Evolutionary conservation across 768 basidiomycete genomes (phyloP).

Genomic region (Kwoniella mangroviensis): DNA sequence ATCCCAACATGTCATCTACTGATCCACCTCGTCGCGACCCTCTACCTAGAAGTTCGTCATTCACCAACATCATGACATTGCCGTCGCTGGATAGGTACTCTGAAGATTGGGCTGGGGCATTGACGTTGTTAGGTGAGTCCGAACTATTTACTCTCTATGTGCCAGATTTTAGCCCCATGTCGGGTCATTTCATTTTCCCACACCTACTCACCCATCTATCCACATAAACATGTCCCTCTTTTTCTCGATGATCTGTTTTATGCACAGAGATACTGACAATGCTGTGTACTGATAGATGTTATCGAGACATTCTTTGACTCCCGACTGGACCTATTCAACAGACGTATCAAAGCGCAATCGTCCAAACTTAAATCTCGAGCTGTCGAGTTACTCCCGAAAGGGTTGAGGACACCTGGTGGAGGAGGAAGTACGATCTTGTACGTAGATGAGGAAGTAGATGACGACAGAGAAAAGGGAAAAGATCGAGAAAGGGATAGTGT

Average conservation of each 20-base stretch:
- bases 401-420: slow-evolving; percentile 49
- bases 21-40: slow-evolving; percentile 13
- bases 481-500: slow-evolving; percentile 48
- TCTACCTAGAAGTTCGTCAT: slow-evolving; percentile 29
- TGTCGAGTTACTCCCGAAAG: slow-evolving; percentile 74
- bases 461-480: slow-evolving; percentile 8
- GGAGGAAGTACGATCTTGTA: slow-evolving; percentile 28
- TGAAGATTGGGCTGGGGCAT: slow-evolving; percentile 70
- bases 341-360: slow-evolving; percentile 82
- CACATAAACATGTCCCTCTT: no score
- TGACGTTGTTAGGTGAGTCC: slow-evolving; percentile 78
- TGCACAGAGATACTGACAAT: not conserved
- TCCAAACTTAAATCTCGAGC: slow-evolving; percentile 81
- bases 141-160: not conserved
- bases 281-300: slow-evolving; percentile 67
- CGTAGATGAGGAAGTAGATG: slow-evolving; percentile 37
- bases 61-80: slow-evolving; percentile 29
- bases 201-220: no score
- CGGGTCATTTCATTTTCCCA: no score
- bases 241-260: no score
- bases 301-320: slow-evolving; percentile 93
- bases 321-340: slow-evolving; percentile 65
- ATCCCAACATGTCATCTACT: not conserved
- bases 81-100: slow-evolving; percentile 56
- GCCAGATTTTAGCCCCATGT: no score